phyloP scores from a whole-genome alignment of 2,329 filamentous ascomycete species.

The Clarireedia hainanense region DNA sequence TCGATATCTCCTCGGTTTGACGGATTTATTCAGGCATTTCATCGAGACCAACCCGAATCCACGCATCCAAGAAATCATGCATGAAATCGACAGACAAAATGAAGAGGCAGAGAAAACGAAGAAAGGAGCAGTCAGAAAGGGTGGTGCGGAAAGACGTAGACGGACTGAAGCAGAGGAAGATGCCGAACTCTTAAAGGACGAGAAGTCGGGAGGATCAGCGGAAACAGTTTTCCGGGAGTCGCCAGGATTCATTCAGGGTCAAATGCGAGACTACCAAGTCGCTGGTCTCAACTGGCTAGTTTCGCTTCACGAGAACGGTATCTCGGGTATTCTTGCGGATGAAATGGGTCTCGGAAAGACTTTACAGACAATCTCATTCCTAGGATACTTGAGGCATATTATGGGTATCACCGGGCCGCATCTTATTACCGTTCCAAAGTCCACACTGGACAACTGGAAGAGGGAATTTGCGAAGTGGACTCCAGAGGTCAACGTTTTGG shows the following conservation, averaged over 20 bases:
- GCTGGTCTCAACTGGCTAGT: slow-evolving; percentile 96
- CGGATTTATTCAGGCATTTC: slow-evolving; percentile 96
- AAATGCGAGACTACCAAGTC: slow-evolving; percentile 95
- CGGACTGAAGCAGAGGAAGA: slow-evolving; percentile 97
- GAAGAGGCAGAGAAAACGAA: slow-evolving; percentile 62
- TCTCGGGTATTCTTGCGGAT: slow-evolving; percentile 93
- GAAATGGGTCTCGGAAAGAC: slow-evolving; percentile 99
- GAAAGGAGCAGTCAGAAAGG: slow-evolving; percentile 70
- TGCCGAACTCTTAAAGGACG: slow-evolving; percentile 78
- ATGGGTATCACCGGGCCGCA: slow-evolving; percentile 87
- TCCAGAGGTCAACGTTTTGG: slow-evolving; percentile 87
- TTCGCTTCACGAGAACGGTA: slow-evolving; percentile 95
- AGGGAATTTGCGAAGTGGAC: slow-evolving; percentile 92
- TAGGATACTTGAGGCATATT: slow-evolving; percentile 89
- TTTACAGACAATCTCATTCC: slow-evolving; percentile 90
- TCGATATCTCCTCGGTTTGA: slow-evolving; percentile 87
- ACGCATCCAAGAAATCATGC: slow-evolving; percentile 87
- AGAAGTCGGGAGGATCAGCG: slow-evolving; percentile 77
- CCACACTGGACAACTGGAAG: slow-evolving; percentile 97
- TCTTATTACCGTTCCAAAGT: slow-evolving; percentile 88
- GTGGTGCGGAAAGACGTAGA: slow-evolving; percentile 75
- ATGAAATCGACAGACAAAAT: slow-evolving; percentile 90
- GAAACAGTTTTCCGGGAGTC: slow-evolving; percentile 93
- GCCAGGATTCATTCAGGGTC: slow-evolving; percentile 73
- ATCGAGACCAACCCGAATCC: slow-evolving; percentile 97